Evolutionary conservation across 495 filamentous ascomycete species (phyloP).

Genomic region (Cenococcum geophilum): DNA sequence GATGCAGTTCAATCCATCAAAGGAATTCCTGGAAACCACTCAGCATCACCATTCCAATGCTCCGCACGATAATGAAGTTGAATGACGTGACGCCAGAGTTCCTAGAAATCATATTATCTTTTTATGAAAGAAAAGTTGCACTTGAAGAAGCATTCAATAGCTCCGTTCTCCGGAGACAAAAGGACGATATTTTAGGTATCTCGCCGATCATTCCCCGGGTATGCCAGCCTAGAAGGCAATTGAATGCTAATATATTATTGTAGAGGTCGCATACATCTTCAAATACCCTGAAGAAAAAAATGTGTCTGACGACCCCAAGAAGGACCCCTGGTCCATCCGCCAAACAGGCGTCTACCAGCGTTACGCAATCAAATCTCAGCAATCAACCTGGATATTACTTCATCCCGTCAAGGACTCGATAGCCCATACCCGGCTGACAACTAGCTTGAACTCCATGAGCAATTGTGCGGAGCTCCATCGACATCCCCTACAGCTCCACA

Average conservation of each 20-base stretch:
- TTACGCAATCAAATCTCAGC: conserved; percentile 30
- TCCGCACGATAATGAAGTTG: conserved; percentile 34
- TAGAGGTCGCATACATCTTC: conserved; percentile 42
- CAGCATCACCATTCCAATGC: conserved; percentile 36
- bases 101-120: conserved; percentile 40
- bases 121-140: conserved; percentile 38
- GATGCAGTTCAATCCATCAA: conserved; percentile 43
- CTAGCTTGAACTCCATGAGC: neutral
- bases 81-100: conserved; percentile 35
- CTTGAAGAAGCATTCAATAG: conserved; percentile 41
- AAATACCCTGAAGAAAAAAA: conserved; percentile 42
- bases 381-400: conserved; percentile 38
- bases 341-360: conserved; percentile 45
- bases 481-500: conserved; percentile 36
- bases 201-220: neutral
- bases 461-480: conserved; percentile 9
- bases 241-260: neutral
- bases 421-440: conserved; percentile 26
- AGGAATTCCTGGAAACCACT: conserved; percentile 42
- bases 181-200: neutral
- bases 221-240: neutral
- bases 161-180: conserved; percentile 28
- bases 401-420: conserved; percentile 37
- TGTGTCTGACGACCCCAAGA: conserved; percentile 16
- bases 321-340: conserved; percentile 40